Percentiles rank a stretch among this genome's conserved stretches.
Conservation (phyloP, 257 asterid genomes). For the Echium plantagineum region DNA sequence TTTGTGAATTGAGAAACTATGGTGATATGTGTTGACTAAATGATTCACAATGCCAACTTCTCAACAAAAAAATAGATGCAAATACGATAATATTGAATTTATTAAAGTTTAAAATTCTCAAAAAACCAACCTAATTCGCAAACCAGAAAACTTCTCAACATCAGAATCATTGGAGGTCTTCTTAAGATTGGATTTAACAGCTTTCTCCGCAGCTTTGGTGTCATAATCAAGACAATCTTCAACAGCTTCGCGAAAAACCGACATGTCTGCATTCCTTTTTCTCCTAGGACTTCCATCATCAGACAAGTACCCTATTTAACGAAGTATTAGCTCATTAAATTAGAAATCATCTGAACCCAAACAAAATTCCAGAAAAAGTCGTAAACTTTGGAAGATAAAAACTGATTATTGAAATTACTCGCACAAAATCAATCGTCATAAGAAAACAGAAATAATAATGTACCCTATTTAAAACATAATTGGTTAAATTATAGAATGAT, state of each 20-base stretch:
- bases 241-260: slow-evolving; percentile 71
- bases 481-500: not conserved
- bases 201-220: slow-evolving; percentile 30
- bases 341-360: not conserved
- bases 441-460: not conserved
- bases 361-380: not conserved
- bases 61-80: not conserved
- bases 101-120: not conserved
- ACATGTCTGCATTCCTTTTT: slow-evolving; percentile 51
- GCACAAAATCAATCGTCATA: too few relatives aligned
- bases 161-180: slow-evolving; percentile 33
- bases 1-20: too few relatives aligned
- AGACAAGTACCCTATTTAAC: slow-evolving; percentile 44
- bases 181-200: slow-evolving; percentile 27
- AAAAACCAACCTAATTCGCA: slow-evolving; percentile 59
- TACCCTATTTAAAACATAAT: slow-evolving; percentile 33
- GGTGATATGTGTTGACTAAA: too few relatives aligned
- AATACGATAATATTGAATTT: not conserved
- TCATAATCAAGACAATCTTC: slow-evolving; percentile 73
- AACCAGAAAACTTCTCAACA: slow-evolving; percentile 79
- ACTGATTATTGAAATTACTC: not conserved
- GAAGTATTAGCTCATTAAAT: not conserved
- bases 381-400: not conserved
- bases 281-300: slow-evolving; percentile 46
- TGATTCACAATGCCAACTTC: too few relatives aligned